phyloP scores from a whole-genome alignment of 1,284 basidiomycete species.

The Leccinum huronense region DNA sequence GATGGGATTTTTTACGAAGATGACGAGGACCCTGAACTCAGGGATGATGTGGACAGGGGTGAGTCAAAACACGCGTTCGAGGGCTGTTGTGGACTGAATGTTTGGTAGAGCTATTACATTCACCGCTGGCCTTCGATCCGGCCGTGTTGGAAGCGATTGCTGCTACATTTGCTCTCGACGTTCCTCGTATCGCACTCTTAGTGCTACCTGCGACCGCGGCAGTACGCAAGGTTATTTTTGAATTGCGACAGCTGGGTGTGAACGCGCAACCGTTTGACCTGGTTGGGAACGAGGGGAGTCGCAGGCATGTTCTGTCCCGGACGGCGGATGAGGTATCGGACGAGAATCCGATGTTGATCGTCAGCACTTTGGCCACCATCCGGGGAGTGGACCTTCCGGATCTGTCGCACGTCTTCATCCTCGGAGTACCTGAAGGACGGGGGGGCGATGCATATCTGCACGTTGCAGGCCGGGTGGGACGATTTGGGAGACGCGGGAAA shows the following conservation, averaged over 20 bases:
- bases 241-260: constrained; percentile 63
- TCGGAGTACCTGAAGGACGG: constrained; percentile 56
- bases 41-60: constrained; percentile 29
- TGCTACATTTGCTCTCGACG: constrained; percentile 67
- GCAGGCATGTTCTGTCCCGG: constrained; percentile 41
- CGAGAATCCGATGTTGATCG: constrained; percentile 60
- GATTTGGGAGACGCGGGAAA: constrained; percentile 63
- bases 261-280: constrained; percentile 63
- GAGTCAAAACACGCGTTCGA: constrained; percentile 6
- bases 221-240: constrained; percentile 59
- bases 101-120: constrained; percentile 43
- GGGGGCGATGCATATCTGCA: constrained; percentile 64
- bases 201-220: constrained; percentile 61
- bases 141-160: constrained; percentile 65
- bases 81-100: constrained; percentile 9
- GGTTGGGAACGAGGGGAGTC: constrained; percentile 42
- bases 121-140: constrained; percentile 52
- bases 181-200: constrained; percentile 62
- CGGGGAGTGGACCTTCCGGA: constrained; percentile 71
- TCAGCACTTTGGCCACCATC: constrained; percentile 63
- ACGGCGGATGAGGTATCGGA: constrained; percentile 31
- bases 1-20: constrained; percentile 22
- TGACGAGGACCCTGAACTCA: constrained; percentile 25
- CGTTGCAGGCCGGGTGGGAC: constrained; percentile 70
- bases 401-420: constrained; percentile 70